phyloP scores from a whole-genome alignment of 1,139 yeast species.

The Kodamaea plutei region DNA sequence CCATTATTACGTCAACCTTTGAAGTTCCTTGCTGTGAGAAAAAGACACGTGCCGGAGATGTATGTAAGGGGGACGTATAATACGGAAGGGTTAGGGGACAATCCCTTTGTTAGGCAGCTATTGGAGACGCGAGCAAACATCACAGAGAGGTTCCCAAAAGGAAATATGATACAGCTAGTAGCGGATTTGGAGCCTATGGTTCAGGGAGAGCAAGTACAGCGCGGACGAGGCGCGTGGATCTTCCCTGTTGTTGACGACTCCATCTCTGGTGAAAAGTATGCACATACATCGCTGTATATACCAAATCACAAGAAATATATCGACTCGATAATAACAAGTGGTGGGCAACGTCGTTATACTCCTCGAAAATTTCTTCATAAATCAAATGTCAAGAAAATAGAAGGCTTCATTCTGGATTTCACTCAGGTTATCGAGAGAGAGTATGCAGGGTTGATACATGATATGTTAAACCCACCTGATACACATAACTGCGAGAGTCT shows the following conservation, averaged over 20 bases:
- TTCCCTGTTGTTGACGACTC: constrained; percentile 10
- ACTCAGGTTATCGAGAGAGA: constrained; percentile 10
- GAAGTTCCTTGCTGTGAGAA: constrained; percentile 19
- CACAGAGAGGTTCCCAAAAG: constrained; percentile 19
- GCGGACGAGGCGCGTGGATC: constrained; percentile 7
- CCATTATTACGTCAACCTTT: constrained; percentile 25
- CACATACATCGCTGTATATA: constrained; percentile 12
- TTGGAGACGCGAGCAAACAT: constrained; percentile 18
- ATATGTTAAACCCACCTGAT: too few species aligned
- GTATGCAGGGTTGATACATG: too few species aligned
- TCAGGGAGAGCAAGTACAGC: too few species aligned
- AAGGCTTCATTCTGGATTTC: constrained; percentile 14
- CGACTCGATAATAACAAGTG: constrained; percentile 8
- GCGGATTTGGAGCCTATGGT: constrained; percentile 7
- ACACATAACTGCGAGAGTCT: too few species aligned
- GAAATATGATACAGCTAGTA: constrained; percentile 21
- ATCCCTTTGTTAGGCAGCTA: constrained; percentile 25
- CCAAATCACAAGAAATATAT: constrained; percentile 12
- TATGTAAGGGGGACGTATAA: constrained; percentile 15
- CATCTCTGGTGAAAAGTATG: constrained; percentile 6
- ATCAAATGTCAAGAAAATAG: constrained; percentile 8
- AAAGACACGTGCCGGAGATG: constrained; percentile 16
- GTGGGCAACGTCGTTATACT: constrained; percentile 10
- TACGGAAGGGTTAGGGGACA: constrained; percentile 11
- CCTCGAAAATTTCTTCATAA: constrained; percentile 13